Evolutionary conservation across 2,329 filamentous ascomycete species (phyloP), one percentile per base, ranked within the genome.

Genomic region (Tricladium varicosporioides): DNA sequence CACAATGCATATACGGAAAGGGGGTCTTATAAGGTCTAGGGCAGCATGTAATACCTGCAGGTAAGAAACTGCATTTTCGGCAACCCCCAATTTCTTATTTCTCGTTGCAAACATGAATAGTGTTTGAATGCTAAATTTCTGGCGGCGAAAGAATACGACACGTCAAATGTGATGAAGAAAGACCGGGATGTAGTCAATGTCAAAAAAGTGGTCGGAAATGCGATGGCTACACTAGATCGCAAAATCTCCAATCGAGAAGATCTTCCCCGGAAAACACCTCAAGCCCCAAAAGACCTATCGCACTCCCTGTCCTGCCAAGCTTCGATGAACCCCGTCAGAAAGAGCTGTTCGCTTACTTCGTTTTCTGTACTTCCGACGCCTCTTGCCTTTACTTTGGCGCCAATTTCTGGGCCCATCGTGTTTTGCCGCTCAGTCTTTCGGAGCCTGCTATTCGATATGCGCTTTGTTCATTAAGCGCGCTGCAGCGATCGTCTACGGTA

Each of bases 101-200:
- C 16, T 33, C 36, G 22, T 27, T 51, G 8, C 10, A 22, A n/a
- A 11, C 10, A 31, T 11, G 5, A 16, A 42, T n/a, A 10, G 22
- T 16, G 15, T 19, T 16, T 13, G 7, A 43, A 51, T 13, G 16
- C 33, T 40, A 22, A 51, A 51, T 18, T 16, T 13, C 14, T 11
- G n/a, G 13, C 10, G 14, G 14, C 10, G 15, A 16, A 31, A 63
- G 60, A 43, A 60, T 60, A 7, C 54, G 60, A n/a, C 57, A 54
- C n/a, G 43, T 66, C 2, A 65, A 65, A 27, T 65, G 60, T 31
- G 64, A 67, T 43, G 61, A 67, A 54, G 48, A 45, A 5, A 59
- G 52, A 43, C 63, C 64, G 15, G 19, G 7, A 43, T 66, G 61
- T 49, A 33, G 19, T 11, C 49, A 58, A 31, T 67, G 62, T 51